A percentile compares a stretch with the other conserved stretches of the same genome.
Evolutionary conservation across 1,284 basidiomycete genomes (phyloP).

Genomic region (Fomitopsis palustris): DNA sequence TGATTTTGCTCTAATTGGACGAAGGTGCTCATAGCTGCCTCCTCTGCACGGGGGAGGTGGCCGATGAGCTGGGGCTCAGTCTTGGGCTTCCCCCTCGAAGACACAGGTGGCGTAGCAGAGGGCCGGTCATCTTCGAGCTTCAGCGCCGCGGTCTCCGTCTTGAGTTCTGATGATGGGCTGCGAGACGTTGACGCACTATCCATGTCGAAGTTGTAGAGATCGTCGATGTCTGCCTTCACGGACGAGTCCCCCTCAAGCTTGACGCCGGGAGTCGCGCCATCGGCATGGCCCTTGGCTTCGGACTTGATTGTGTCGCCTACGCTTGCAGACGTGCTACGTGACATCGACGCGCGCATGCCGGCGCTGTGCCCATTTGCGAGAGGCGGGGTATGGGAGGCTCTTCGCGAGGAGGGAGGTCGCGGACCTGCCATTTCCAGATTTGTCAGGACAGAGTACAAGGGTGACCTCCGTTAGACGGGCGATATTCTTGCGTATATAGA

Average conservation of each 20-base stretch:
- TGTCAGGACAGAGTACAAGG: not conserved
- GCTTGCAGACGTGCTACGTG: not conserved
- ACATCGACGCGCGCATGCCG: not conserved
- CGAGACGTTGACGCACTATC: slow-evolving; percentile 23
- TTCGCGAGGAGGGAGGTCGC: slow-evolving; percentile 2
- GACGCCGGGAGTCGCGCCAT: not conserved
- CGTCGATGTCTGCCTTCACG: slow-evolving; percentile 20
- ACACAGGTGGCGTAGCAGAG: slow-evolving; percentile 27
- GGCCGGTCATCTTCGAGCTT: slow-evolving; percentile 26
- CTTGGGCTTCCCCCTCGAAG: slow-evolving; percentile 21
- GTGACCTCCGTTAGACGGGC: not conserved
- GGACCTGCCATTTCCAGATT: slow-evolving; percentile 1
- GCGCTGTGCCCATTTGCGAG: not conserved
- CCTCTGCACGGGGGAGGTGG: slow-evolving; percentile 73
- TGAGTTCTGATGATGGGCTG: slow-evolving; percentile 23
- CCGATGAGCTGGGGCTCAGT: slow-evolving; percentile 63
- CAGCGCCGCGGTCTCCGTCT: slow-evolving; percentile 7
- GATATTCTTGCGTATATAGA: not conserved
- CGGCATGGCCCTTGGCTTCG: slow-evolving; percentile 7
- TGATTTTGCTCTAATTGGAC: slow-evolving; percentile 73
- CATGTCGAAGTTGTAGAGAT: slow-evolving; percentile 17
- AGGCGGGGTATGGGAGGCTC: not conserved
- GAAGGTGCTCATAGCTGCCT: slow-evolving; percentile 75
- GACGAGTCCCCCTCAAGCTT: slow-evolving; percentile 2
- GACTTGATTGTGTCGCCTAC: slow-evolving; percentile 7